Base-by-base conservation (phyloP, 106 monocot species). In the Gastrodia elata region DNA sequence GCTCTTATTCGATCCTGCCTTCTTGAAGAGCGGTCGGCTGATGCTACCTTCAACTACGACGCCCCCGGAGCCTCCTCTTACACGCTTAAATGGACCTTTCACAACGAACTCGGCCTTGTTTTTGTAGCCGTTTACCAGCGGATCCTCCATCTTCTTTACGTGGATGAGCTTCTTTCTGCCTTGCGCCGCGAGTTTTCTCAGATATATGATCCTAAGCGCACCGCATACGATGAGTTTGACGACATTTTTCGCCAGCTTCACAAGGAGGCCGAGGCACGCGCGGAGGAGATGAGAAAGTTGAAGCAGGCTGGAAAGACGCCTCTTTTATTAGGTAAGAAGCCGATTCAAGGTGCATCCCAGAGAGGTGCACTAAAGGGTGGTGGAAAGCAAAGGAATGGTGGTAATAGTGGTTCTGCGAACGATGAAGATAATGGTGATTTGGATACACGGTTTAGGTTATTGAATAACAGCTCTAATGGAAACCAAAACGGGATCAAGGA, bases 61-160 rank as follows among this genome's bases (percentile, higher is more conserved):
- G 81, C 77, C n/a, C 80, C 85, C 38, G 76, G 72, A 5, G 76
- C 71, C 33, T 65, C 75, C 11, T 75, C 89, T 35, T 92, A 92
- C 86, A 92, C 89, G 26, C 86, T 97, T 68, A 92, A 88, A 58
- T 97, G 96, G 96, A 79, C 92, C 46, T 97, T 97, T 78, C 82
- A 92, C 86, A 96, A 96, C 71, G 96, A 96, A 26, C 87, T 96
- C 32, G 92, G 89, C 26, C 92, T 96, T n/a, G 87, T 96, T 56
- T 96, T 96, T 57, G 96, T 92, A 39, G 96, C 96, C 36, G 90
- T 96, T 20, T 96, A 92, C 77, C 96, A 97, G 83, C 76, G 88
- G 16, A 90, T 97, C 41, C 83, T 97, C 58, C 92, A 85, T 38
- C 89, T 97, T 18, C 85, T 97, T 15, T 97, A 97, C 20, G 90